Evolutionary conservation across 2,329 filamentous ascomycete genomes (phyloP).

Genomic region (Lasiodiplodia gonubiensis): DNA sequence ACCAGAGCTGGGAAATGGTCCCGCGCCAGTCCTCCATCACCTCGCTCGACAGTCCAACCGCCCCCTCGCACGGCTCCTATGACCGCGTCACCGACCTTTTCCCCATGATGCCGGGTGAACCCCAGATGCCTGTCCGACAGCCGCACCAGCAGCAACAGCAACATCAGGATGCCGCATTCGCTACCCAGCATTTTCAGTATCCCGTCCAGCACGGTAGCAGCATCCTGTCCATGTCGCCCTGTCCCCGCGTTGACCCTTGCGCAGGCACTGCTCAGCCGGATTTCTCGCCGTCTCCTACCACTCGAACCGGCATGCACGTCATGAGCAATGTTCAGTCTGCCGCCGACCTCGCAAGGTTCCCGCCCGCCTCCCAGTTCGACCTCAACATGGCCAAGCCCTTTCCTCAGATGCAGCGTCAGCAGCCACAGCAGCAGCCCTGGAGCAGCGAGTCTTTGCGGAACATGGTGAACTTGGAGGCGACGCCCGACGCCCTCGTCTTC

Average conservation of each 20-base stretch:
- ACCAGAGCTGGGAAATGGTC: slow-evolving; percentile 28
- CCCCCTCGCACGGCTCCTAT: slow-evolving; percentile 21
- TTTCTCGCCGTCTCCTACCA: slow-evolving; percentile 14
- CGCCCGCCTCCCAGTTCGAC: slow-evolving; percentile 9
- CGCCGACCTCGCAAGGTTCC: slow-evolving; percentile 8
- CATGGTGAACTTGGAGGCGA: slow-evolving; percentile 24
- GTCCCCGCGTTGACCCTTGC: slow-evolving; percentile 3
- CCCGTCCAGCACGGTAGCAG: slow-evolving; percentile 9
- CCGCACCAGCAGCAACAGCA: not conserved
- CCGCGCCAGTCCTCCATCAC: slow-evolving; percentile 24
- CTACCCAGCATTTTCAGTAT: slow-evolving; percentile 1
- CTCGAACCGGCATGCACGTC: slow-evolving; percentile 11
- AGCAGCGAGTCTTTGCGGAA: slow-evolving; percentile 17
- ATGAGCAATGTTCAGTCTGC: slow-evolving; percentile 7
- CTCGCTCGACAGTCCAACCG: slow-evolving; percentile 23
- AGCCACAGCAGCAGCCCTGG: slow-evolving; percentile 20
- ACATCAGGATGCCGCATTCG: slow-evolving; percentile 6
- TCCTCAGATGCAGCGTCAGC: slow-evolving; percentile 6
- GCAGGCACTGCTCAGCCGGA: not conserved
- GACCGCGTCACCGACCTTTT: slow-evolving; percentile 21
- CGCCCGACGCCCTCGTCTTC: slow-evolving; percentile 22
- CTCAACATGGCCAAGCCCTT: slow-evolving; percentile 13
- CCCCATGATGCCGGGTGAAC: slow-evolving; percentile 4
- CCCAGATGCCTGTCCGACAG: slow-evolving; percentile 11
- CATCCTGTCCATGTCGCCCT: not conserved